A percentile compares a stretch with the other conserved stretches of the same genome.
Conservation (phyloP, 2,329 filamentous ascomycete species). For the Simplicillium sp. region DNA sequence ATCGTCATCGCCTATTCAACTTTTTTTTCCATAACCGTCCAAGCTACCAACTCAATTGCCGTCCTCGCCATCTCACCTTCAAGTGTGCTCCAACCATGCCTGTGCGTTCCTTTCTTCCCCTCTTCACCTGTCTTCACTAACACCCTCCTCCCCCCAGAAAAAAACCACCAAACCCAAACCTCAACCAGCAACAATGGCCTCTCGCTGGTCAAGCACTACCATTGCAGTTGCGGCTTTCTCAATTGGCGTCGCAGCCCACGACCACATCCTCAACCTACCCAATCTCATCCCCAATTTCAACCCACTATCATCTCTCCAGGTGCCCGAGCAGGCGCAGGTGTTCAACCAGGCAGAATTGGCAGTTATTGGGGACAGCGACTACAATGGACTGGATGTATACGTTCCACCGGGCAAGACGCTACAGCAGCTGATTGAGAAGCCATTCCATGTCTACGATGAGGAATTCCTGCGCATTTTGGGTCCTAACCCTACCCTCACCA, state of each 20-base stretch:
- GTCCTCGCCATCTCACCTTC: too few species aligned
- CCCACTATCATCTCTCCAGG: background rate
- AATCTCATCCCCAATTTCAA: background rate
- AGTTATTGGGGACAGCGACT: background rate
- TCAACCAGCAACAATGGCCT: too few species aligned
- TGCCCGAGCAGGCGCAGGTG: background rate
- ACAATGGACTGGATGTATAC: slow-evolving; percentile 13
- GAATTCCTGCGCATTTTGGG: slow-evolving; percentile 43
- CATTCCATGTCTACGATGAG: slow-evolving; percentile 37
- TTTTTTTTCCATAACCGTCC: too few species aligned
- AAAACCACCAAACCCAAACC: too few species aligned
- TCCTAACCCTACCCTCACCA: slow-evolving; percentile 34
- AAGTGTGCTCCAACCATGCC: too few species aligned
- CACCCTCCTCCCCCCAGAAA: too few species aligned
- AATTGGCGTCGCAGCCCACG: background rate
- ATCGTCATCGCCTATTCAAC: too few species aligned
- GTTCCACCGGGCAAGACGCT: slow-evolving; percentile 32
- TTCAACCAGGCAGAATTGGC: background rate
- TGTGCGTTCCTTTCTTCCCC: too few species aligned
- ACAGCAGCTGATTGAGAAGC: slow-evolving; percentile 24
- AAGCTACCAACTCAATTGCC: too few species aligned
- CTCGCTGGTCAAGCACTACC: background rate
- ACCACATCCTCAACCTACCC: background rate
- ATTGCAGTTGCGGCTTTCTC: background rate
- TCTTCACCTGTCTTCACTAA: too few species aligned